Evolutionary conservation across 2,329 filamentous ascomycete species (phyloP), one percentile per base, ranked within the genome.

Genomic region (Penicillium glabrum): DNA sequence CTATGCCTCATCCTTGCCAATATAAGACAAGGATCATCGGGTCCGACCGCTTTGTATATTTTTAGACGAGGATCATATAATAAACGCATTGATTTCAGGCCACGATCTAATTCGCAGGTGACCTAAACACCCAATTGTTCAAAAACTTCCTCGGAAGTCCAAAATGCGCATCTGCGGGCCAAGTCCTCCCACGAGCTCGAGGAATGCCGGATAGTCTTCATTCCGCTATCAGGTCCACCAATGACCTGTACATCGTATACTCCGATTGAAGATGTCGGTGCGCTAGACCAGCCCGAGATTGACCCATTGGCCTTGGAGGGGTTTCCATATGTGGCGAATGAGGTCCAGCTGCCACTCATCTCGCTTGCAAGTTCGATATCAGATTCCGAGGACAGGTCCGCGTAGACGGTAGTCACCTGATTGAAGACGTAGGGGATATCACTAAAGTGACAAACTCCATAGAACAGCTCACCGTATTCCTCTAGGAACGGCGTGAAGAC

Each of bases 381-480:
- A 10, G 48, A 31, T 8, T 31, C 33, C 4, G 51, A 29, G n/a
- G 54, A 47, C 23, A 55, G 19, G 24, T 49, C 45, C 5, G 58
- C 52, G 27, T 54, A 60, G 13, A 45, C 43, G 9, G 58, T 60
- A 43, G 51, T 60, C 6, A 51, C 51, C 39, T 46, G 33, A 10
- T 57, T 57, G 44, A 60, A 60, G 13, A 54, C 58, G 26, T 52
- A 60, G 13, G 58, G 58, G 23, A 60, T 54, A 23, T 60, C 58
- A 35, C 54, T 60, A 27, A 60, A 57, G 21, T 60, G 58, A 4
- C 54, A 47, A 13, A 57, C 54, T 10, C 51, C 46, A 23, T 46
- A 39, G 31, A 54, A 57, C 5, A 47, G 27, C 2, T 31, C 46
- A 11, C 21, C 23, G 5, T 41, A 14, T 10, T 48, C 14, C 1